Evolutionary conservation across 106 monocot species (phyloP), one percentile per base, ranked within the genome.

Genomic region (Amphibolis antarctica): DNA sequence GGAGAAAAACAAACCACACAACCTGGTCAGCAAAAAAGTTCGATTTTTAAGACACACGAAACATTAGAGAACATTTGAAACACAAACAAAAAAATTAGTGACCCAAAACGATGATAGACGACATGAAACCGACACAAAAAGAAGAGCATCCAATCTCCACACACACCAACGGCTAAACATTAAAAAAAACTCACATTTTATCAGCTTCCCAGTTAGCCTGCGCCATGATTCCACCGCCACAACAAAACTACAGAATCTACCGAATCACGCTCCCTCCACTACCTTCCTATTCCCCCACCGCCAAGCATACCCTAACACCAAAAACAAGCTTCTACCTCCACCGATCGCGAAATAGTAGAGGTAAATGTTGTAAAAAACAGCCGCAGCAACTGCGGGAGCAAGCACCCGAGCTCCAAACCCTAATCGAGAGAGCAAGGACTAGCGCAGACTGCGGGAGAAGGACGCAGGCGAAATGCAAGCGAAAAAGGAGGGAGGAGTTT

Each of bases 181-280:
- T 0, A 19, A 44, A 60, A 42, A 30, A 46, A 46, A 10, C 81
- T 73, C 71, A 86, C 86, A 82, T 86, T 64, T 86, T 86, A 62
- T 82, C 86, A 26, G 86, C 81, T 55, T 86, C 86, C 86, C 86
- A 86, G 48, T 76, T 82, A 55, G 55, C 68, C 76, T 86, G 86
- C 42, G 86, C 69, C 86, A 86, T 86, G 70, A 54, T 67, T 36
- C 51, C 62, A 61, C 60, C 42, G 15, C 30, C 17, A 27, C 29
- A 59, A 20, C 30, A 36, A 15, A 55, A 23, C 19, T 20, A 17
- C 20, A 51, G 14, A 20, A n/a, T 51, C 15, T 20, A 51, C 50
- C 20, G 9, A 17, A 51, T 25, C 55, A 10, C 55, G 55, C 12
- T 55, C 26, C 55, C 22, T 9, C 22, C 26, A 24, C 55, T 25